Evolutionary conservation across 2,329 filamentous ascomycete genomes (phyloP).

Genomic region (Cladosporium cucumerinum): DNA sequence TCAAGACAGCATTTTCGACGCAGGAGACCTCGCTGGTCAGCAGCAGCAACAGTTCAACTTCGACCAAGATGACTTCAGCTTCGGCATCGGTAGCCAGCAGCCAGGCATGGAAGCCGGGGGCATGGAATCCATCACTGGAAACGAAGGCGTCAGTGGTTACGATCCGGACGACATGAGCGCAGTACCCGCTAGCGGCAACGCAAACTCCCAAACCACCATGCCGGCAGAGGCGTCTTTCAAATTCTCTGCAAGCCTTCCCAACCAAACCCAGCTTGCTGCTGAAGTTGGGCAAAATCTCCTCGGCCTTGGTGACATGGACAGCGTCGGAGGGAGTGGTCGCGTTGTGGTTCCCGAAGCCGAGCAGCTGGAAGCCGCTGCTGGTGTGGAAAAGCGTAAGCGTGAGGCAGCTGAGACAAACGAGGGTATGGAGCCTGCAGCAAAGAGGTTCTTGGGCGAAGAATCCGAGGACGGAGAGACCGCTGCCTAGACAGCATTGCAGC

Average conservation of each 20-base stretch:
- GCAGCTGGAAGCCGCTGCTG: background rate
- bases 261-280: conserved; percentile 16
- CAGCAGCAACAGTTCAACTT: conserved; percentile 10
- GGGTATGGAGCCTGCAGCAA: background rate
- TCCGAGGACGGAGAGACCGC: background rate
- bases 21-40: background rate
- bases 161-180: background rate
- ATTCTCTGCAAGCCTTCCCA: background rate
- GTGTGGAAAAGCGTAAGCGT: conserved; percentile 1
- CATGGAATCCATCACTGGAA: background rate
- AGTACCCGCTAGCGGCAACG: background rate
- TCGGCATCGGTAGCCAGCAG: background rate
- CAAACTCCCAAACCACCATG: background rate
- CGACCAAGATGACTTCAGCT: background rate
- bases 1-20: background rate
- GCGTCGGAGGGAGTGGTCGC: background rate
- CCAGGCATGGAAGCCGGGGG: background rate
- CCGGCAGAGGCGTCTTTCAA: background rate
- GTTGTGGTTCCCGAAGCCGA: background rate
- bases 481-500: background rate
- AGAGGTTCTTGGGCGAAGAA: background rate
- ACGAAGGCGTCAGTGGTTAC: background rate
- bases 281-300: conserved; percentile 3
- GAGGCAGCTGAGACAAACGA: background rate
- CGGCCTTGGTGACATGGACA: background rate